phyloP scores from a whole-genome alignment of 768 basidiomycete genomes.

The Boletus fagicola region DNA sequence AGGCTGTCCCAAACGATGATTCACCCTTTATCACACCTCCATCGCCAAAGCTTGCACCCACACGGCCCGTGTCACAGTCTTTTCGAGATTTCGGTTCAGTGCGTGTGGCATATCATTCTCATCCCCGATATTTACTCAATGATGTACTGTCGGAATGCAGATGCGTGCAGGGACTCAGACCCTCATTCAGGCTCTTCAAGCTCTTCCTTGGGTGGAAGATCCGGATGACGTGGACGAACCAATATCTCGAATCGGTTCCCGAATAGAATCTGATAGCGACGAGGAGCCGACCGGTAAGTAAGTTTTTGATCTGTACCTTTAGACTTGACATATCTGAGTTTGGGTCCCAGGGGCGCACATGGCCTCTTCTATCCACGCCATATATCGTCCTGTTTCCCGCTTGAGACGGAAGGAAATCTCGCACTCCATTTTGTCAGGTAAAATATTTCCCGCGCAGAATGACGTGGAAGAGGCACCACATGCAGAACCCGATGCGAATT shows the following conservation, averaged over 20 bases:
- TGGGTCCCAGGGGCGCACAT: slow-evolving; percentile 43
- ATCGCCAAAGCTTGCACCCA: slow-evolving; percentile 52
- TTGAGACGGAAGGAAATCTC: slow-evolving; percentile 45
- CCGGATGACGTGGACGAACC: slow-evolving; percentile 69
- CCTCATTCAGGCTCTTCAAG: slow-evolving; percentile 84
- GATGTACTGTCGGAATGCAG: slow-evolving; percentile 37
- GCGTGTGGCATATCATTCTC: slow-evolving; percentile 28
- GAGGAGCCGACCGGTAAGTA: slow-evolving; percentile 48
- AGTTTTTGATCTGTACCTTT: slow-evolving; percentile 11
- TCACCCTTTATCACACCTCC: slow-evolving; percentile 73
- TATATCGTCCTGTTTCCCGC: slow-evolving; percentile 77
- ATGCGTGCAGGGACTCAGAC: slow-evolving; percentile 88
- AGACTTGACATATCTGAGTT: not conserved
- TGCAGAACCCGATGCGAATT: slow-evolving; percentile 32
- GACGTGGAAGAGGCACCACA: slow-evolving; percentile 34
- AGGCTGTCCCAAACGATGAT: slow-evolving; percentile 39
- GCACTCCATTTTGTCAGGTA: slow-evolving; percentile 14
- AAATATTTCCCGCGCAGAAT: slow-evolving; percentile 8
- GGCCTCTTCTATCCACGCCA: slow-evolving; percentile 86
- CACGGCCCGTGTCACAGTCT: slow-evolving; percentile 47
- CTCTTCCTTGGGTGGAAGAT: slow-evolving; percentile 72
- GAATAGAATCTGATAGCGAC: slow-evolving; percentile 58
- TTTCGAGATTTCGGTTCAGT: slow-evolving; percentile 75
- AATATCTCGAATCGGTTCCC: slow-evolving; percentile 39
- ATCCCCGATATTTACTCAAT: not conserved